A percentile compares a stretch with the other conserved stretches of the same genome.
Conservation (phyloP, 106 monocot genomes). For the Narthecium ossifragum region DNA sequence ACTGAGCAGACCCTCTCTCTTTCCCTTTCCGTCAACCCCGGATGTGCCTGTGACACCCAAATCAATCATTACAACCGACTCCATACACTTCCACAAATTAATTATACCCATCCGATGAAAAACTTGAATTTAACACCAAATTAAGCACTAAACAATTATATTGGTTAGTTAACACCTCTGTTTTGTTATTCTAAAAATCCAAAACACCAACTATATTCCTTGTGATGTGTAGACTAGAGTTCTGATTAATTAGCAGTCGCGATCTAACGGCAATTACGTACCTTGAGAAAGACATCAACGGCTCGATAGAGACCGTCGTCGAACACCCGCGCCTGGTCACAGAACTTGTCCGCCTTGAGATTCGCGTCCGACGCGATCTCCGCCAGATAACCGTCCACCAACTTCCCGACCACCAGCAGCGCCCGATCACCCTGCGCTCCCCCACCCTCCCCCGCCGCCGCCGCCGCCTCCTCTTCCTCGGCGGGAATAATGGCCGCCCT, state of each 20-base stretch:
- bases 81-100: too few relatives aligned
- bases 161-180: too few relatives aligned
- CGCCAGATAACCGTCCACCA: slow-evolving; percentile 78
- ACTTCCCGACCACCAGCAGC: slow-evolving; percentile 55
- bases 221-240: too few relatives aligned
- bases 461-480: slow-evolving; percentile 3
- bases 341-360: slow-evolving; percentile 68
- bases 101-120: too few relatives aligned
- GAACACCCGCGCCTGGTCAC: slow-evolving; percentile 62
- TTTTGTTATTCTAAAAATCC: too few relatives aligned
- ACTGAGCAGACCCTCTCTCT: slow-evolving; percentile 58
- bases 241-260: too few relatives aligned
- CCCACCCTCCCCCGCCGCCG: slow-evolving; percentile 4
- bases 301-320: slow-evolving; percentile 94
- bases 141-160: too few relatives aligned
- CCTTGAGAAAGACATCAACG: slow-evolving; percentile 91
- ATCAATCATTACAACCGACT: too few relatives aligned
- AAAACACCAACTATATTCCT: too few relatives aligned
- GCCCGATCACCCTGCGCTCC: slow-evolving; percentile 11
- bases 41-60: slow-evolving; percentile 54
- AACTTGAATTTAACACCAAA: too few relatives aligned
- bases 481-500: neutral
- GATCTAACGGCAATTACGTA: too few relatives aligned
- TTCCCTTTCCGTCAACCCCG: slow-evolving; percentile 51
- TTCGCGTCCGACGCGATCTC: slow-evolving; percentile 90